Percentiles rank a stretch among this genome's conserved stretches.
phyloP scores from a whole-genome alignment of 2,329 filamentous ascomycete species.

The Ophiostoma novo-ulmi region DNA sequence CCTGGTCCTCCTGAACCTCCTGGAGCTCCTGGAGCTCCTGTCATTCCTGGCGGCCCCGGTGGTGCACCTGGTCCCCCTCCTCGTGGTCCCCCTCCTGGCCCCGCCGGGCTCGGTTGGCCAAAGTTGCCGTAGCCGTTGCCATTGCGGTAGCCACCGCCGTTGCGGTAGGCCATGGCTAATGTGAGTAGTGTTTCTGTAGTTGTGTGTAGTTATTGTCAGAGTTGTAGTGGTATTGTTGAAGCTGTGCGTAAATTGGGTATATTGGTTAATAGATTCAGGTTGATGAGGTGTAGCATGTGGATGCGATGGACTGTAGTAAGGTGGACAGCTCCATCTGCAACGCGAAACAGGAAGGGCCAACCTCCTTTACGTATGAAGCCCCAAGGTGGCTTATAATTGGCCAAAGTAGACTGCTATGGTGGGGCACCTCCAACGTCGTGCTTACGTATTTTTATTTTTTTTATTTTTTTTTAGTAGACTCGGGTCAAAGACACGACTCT shows the following conservation, averaged over 20 bases:
- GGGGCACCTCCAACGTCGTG: neutral
- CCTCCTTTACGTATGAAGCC: conserved; percentile 4
- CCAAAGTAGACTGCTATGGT: neutral
- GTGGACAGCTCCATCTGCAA: conserved; percentile 9
- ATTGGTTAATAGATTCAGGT: neutral
- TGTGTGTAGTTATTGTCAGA: neutral
- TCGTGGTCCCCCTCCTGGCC: conserved; percentile 10
- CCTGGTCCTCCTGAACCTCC: neutral
- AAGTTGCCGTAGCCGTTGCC: conserved; percentile 43
- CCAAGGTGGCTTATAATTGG: neutral
- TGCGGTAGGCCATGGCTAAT: conserved; percentile 47
- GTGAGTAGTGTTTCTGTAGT: neutral
- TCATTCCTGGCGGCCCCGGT: conserved; percentile 19
- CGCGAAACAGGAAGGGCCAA: conserved; percentile 9
- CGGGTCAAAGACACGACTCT: too few species aligned
- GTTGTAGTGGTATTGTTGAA: neutral
- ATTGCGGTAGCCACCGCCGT: conserved; percentile 45
- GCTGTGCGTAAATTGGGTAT: neutral
- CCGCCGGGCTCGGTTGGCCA: conserved; percentile 30
- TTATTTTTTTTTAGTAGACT: neutral
- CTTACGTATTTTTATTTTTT: neutral
- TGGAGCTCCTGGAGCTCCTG: neutral
- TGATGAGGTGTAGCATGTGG: neutral
- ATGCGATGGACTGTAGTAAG: neutral
- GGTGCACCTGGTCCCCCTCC: conserved; percentile 21